Evolutionary conservation across 2,329 filamentous ascomycete species (phyloP), one percentile per base, ranked within the genome.

Genomic region (Nemania serpens): DNA sequence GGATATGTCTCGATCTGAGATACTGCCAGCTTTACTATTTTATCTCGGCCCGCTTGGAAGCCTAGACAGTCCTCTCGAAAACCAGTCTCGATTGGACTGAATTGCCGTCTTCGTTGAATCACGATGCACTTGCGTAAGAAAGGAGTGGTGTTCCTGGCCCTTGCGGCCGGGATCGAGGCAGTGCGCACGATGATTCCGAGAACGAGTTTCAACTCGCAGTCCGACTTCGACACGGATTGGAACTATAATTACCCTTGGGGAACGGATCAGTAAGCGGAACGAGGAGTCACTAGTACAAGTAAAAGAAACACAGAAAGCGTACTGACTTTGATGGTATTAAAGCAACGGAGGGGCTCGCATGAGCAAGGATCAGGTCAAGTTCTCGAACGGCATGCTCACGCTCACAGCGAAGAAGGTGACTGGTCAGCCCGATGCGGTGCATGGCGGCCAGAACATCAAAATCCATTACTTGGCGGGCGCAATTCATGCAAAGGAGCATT

Each of bases 181-280:
- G 72, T 73, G 5, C 68, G 69, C 36, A 75, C 75, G 10, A 73
- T 78, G 22, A 79, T 79, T 59, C 77, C 77, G 1, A 70, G 58
- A 10, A 75, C 73, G 12, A 75, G 72, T 60, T 78, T 79, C 68
- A 68, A 75, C 66, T 75, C 74, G 0, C 74, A 75, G 56, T 45
- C 73, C 46, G 66, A 70, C 66, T 79, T 81, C 56, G 74, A 78
- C 57, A 66, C 71, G 5, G 73, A 81, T 71, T 86, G 82, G 75
- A 72, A 70, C 55, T 82, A 82, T 72, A 78, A 82, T 64, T 86
- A 86, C 67, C 83, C 82, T 2, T 84, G 83, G 84, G 83, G 83
- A 20, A 81, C 77, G 17, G 80, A 82, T 66, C 83, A 86, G 61
- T 64, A 29, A 61, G 61, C 50, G n/a, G 42, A 5, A 55, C 4